Conservation (phyloP, 176 grass and related monocot genomes). For the Oryza coarctata region DNA sequence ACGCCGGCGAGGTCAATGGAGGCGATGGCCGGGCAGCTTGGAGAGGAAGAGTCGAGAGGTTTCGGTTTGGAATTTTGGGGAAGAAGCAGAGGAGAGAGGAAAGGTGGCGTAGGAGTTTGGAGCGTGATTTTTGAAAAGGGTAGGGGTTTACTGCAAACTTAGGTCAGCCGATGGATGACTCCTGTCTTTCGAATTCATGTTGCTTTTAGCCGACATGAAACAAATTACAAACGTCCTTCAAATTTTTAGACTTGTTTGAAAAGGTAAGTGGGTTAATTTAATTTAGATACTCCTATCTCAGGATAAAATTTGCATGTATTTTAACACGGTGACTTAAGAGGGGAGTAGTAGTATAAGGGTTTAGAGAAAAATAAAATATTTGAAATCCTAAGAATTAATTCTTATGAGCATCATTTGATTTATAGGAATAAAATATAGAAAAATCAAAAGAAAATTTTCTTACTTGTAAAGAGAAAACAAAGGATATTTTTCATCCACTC, state of each 20-base stretch:
- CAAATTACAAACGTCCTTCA: background rate
- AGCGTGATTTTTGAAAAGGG: background rate
- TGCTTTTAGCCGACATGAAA: background rate
- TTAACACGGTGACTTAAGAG: background rate
- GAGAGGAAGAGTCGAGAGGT: constrained; percentile 15
- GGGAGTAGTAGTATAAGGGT: background rate
- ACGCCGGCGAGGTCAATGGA: constrained; percentile 36
- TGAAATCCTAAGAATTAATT: too few relatives aligned
- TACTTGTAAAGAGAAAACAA: too few relatives aligned
- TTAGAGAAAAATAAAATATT: too few relatives aligned
- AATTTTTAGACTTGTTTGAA: background rate
- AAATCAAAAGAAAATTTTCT: too few relatives aligned
- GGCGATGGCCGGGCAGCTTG: constrained; percentile 21
- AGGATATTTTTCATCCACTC: too few relatives aligned
- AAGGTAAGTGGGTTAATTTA: background rate
- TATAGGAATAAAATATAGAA: too few relatives aligned
- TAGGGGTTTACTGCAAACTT: constrained; percentile 1
- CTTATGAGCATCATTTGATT: too few relatives aligned
- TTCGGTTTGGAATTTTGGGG: constrained; percentile 10
- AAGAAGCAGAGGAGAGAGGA: background rate
- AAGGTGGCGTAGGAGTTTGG: background rate
- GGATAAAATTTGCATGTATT: background rate
- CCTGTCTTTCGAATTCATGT: background rate
- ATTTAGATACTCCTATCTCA: background rate
- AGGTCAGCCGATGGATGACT: background rate